Percentiles rank a stretch among this genome's conserved stretches.
Conservation (phyloP, 1,139 yeast species). For the Sporopachydermia cereana region DNA sequence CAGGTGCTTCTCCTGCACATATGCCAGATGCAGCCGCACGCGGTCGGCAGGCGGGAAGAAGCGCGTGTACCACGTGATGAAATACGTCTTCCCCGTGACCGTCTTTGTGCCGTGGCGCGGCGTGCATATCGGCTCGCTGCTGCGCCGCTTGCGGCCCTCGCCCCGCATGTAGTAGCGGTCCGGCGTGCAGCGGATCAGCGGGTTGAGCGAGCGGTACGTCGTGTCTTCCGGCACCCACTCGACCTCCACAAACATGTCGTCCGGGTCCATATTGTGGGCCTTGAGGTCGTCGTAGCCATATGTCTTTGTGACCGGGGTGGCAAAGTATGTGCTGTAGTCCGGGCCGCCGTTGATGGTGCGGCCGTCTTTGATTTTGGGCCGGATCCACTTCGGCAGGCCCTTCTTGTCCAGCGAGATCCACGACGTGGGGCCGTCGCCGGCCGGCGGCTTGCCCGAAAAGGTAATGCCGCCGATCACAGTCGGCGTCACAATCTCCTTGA, state of each 20-base stretch:
- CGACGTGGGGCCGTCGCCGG: conserved; percentile 54
- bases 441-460: conserved; percentile 61
- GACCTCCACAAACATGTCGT: conserved; percentile 44
- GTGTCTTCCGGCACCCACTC: conserved; percentile 50
- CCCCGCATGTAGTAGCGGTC: conserved; percentile 35
- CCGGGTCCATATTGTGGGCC: conserved; percentile 60
- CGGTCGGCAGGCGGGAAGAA: conserved; percentile 40
- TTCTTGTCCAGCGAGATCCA: conserved; percentile 72
- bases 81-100: conserved; percentile 51
- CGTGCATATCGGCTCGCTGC: conserved; percentile 70
- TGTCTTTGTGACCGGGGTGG: conserved; percentile 45
- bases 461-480: conserved; percentile 76
- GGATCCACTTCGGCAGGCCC: conserved; percentile 72
- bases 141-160: conserved; percentile 48
- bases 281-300: conserved; percentile 47
- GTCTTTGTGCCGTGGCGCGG: conserved; percentile 52
- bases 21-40: conserved; percentile 58
- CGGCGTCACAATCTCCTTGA: conserved; percentile 62
- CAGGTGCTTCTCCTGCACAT: conserved; percentile 38
- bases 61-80: conserved; percentile 69
- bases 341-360: conserved; percentile 55
- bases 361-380: conserved; percentile 65
- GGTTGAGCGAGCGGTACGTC: conserved; percentile 58
- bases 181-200: conserved; percentile 78
- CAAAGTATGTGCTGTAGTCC: conserved; percentile 65